phyloP scores from a whole-genome alignment of 1,284 basidiomycete species.

The Boletus hoseneyae region DNA sequence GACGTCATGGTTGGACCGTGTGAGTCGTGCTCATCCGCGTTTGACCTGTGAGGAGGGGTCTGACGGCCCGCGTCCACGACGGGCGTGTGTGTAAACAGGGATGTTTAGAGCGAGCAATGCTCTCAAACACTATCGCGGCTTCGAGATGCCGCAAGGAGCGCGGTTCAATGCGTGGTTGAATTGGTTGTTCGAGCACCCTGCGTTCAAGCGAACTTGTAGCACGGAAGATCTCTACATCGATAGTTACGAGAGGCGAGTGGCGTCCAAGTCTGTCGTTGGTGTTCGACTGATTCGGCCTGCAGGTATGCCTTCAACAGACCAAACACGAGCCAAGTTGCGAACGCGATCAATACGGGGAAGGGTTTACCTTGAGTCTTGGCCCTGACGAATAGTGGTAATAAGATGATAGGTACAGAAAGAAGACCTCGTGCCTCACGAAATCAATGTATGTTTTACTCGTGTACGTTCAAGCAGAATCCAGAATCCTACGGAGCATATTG shows the following conservation, averaged over 20 bases:
- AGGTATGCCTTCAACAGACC: conserved; percentile 74
- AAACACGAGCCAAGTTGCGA: conserved; percentile 69
- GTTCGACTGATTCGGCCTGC: neutral
- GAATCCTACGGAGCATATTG: neutral
- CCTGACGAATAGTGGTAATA: neutral
- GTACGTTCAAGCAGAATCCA: no score
- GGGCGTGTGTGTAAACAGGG: conserved; percentile 45
- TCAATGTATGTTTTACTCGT: no score
- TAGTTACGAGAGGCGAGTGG: conserved; percentile 63
- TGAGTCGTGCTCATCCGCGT: conserved; percentile 34
- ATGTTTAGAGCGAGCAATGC: conserved; percentile 64
- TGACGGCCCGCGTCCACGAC: no score
- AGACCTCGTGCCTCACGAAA: no score
- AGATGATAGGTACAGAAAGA: no score
- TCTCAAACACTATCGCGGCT: conserved; percentile 67
- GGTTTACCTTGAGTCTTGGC: conserved; percentile 49
- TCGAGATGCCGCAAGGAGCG: conserved; percentile 47
- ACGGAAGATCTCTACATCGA: conserved; percentile 72
- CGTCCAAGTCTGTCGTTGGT: neutral
- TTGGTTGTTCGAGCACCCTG: conserved; percentile 57
- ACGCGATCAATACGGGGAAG: conserved; percentile 64
- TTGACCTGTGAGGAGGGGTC: no score
- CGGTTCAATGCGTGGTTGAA: conserved; percentile 53
- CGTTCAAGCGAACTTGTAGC: conserved; percentile 68
- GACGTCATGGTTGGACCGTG: conserved; percentile 79